Conservation (phyloP, 805 yeast species). For the Torulaspora maleeae region DNA sequence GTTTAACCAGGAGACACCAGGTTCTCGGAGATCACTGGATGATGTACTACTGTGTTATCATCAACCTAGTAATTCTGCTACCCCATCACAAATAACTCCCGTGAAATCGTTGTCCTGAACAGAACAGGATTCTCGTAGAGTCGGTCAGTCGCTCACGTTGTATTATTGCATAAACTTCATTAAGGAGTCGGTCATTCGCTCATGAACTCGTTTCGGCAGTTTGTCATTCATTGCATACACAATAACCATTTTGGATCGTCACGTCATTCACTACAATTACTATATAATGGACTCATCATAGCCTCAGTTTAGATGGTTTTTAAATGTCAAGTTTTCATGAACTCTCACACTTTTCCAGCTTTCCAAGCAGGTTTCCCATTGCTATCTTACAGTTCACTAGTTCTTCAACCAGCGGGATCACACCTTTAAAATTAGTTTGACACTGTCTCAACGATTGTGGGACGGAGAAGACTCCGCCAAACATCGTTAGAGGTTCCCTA, state of each 20-base stretch:
- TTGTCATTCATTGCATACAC: conserved; percentile 5
- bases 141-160: conserved; percentile 7
- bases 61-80: conserved; percentile 23
- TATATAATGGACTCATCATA: not conserved
- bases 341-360: conserved; percentile 1
- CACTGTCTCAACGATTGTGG: conserved; percentile 28
- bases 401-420: conserved; percentile 20
- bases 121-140: not conserved
- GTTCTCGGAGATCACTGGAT: conserved; percentile 28
- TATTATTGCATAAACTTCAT: conserved; percentile 4
- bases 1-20: conserved; percentile 22
- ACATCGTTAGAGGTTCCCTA: conserved; percentile 32
- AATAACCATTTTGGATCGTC: not conserved
- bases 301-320: not conserved
- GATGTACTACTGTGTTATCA: conserved; percentile 32
- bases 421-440: conserved; percentile 28
- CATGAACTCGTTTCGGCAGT: not conserved
- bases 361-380: conserved; percentile 6
- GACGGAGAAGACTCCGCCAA: conserved; percentile 29
- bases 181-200: not conserved
- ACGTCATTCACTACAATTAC: conserved; percentile 1
- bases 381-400: conserved; percentile 23
- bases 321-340: not conserved
- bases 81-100: conserved; percentile 14
- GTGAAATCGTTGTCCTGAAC: conserved; percentile 1